These are phyloP conservation scores for Leucosporidium yakuticum DNA, from an alignment of 768 basidiomycete species.

Conservation along the genomic window DNA sequence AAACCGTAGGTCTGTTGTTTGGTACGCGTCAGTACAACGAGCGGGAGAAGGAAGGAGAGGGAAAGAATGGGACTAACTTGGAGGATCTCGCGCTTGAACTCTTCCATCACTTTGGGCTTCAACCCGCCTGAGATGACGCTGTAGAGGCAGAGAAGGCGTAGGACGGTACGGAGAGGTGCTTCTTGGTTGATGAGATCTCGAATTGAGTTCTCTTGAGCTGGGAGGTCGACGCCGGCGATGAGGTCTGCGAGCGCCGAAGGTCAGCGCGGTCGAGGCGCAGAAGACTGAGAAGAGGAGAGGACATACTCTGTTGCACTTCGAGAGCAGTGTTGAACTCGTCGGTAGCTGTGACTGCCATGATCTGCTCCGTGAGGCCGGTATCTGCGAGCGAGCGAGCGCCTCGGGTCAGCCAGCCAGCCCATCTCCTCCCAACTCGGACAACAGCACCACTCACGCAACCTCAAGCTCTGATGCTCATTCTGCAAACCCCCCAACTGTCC, in stretches of 20 bases:
- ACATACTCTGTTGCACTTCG: constrained; percentile 89
- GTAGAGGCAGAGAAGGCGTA: constrained; percentile 77
- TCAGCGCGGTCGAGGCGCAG: not conserved
- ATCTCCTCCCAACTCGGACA: not conserved
- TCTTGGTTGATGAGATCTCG: constrained; percentile 87
- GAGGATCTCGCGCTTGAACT: constrained; percentile 81
- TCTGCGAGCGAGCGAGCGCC: constrained; percentile 51
- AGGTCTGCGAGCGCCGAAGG: constrained; percentile 55
- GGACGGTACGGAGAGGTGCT: constrained; percentile 67
- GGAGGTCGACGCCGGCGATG: constrained; percentile 82
- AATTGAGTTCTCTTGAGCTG: constrained; percentile 71
- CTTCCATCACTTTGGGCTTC: constrained; percentile 77
- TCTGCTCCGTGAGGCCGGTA: constrained; percentile 85
- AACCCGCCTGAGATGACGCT: constrained; percentile 79
- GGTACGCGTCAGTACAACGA: not conserved
- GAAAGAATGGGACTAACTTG: constrained; percentile 53
- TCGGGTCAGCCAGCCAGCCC: not conserved
- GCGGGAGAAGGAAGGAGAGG: not conserved
- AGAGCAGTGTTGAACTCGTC: constrained; percentile 85
- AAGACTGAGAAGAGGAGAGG: not conserved
- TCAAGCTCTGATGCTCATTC: constrained; percentile 78
- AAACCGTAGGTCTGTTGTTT: constrained; percentile 59
- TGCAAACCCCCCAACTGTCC: constrained; percentile 89
- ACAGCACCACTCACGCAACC: constrained; percentile 64
- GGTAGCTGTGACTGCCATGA: constrained; percentile 74